Evolutionary conservation across 192 early-diverging fungal genomes (phyloP), one percentile per base, ranked within the genome.

Genomic region (Rhizophagus clarus): DNA sequence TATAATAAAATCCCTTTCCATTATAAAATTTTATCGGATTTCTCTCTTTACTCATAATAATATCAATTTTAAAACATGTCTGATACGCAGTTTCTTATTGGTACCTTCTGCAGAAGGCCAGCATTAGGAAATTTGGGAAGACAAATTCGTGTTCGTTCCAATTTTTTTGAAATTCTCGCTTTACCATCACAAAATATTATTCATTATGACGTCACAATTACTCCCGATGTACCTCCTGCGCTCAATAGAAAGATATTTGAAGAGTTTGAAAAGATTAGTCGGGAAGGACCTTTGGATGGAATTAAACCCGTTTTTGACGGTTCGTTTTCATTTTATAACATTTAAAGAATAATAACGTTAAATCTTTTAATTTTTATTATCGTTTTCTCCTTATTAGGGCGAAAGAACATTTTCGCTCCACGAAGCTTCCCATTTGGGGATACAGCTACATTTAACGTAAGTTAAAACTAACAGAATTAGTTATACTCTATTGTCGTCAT

Each of bases 151-250:
- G 88, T 94, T 9, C 76, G 85, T 0, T 83, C 85, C n/a, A 98
- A 97, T 87, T 93, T 93, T 79, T 93, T 95, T 85, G 90, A 92
- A 77, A 79, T 97, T 56, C 82, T 77, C 42, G 83, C 88, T 61
- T 88, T 93, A 28, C 90, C 92, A 8, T 74, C 88, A 34, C 83
- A 79, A 7, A 88, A 86, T 6, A 90, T 98, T 62, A 88, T 95
- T 84, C 97, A 97, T 79, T 97, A 97, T 84, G 94, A 96, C 77
- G 84, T 98, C 10, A 88, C 84, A 12, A 90, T 98, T 32, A 82
- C 82, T 14, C 94, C 95, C 11, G 91, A 94, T 62, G 92, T 94
- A 40, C 94, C 95, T 10, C 88, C 91, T 7, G 90, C 90, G 0
- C 88, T 96, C 37, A 91, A 93, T 79, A 72, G 93, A 14, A 84